Conservation (phyloP, 2,329 filamentous ascomycete species). For the Pseudogymnoascus sp. region DNA sequence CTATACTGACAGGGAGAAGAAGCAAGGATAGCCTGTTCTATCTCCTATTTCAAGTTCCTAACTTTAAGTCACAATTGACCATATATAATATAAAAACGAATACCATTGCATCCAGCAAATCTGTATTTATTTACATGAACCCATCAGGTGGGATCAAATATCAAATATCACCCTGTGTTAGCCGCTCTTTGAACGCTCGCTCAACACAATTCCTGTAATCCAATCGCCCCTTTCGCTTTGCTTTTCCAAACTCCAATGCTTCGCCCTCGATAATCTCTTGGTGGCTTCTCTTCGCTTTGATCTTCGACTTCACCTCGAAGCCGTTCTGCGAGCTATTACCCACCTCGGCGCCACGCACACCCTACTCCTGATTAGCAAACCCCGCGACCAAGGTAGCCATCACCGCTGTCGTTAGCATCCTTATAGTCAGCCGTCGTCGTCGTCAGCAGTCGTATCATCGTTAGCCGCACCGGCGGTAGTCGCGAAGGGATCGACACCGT, state of each 20-base stretch:
- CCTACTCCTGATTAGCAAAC: neutral
- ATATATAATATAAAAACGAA: neutral
- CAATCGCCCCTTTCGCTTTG: neutral
- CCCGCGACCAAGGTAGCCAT: neutral
- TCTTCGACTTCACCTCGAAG: neutral
- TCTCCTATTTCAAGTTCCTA: too few relatives aligned
- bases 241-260: neutral
- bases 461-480: neutral
- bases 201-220: neutral
- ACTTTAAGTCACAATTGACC: too few relatives aligned
- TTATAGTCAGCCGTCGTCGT: neutral
- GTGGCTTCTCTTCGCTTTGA: neutral
- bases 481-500: constrained; percentile 4
- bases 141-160: neutral
- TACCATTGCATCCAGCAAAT: neutral
- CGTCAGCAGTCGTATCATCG: neutral
- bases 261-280: neutral
- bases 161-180: constrained; percentile 5
- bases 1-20: neutral
- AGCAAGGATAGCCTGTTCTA: neutral
- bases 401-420: neutral
- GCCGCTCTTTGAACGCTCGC: neutral
- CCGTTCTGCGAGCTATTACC: neutral
- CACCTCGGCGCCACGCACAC: neutral
- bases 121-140: neutral